Evolutionary conservation across 2,329 filamentous ascomycete species (phyloP).

Genomic region (Pseudogymnoascus pannorum): DNA sequence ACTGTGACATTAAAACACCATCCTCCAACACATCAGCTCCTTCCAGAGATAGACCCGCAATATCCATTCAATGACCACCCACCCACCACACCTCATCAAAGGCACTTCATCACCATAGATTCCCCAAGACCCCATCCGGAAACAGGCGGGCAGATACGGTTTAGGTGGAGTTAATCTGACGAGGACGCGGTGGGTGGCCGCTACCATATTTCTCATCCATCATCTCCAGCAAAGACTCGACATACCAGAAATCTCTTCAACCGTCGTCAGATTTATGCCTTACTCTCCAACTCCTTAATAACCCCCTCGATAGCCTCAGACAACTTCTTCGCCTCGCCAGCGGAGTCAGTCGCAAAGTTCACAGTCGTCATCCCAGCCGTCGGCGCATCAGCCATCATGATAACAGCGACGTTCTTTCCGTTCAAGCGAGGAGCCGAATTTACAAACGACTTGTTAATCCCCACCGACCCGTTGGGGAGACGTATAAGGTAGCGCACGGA

Average conservation of each 20-base stretch:
- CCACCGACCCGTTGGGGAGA: conserved; percentile 60
- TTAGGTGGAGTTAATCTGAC: neutral
- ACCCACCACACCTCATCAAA: neutral
- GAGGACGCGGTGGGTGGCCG: neutral
- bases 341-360: conserved; percentile 39
- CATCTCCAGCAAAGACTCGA: no score
- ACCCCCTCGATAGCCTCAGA: conserved; percentile 32
- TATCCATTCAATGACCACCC: neutral
- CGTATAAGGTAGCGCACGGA: conserved; percentile 52
- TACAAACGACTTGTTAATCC: conserved; percentile 64
- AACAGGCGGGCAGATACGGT: neutral
- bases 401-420: conserved; percentile 53
- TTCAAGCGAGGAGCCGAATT: conserved; percentile 55
- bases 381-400: conserved; percentile 50
- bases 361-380: conserved; percentile 58
- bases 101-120: neutral
- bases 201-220: no score
- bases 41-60: neutral
- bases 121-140: neutral
- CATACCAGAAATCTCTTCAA: no score
- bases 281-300: neutral
- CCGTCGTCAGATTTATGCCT: neutral
- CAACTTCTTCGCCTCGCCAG: conserved; percentile 43
- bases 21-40: neutral
- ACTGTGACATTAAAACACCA: neutral